Conservation (phyloP, 192 early-diverging fungal genomes). For the Cladochytrium replicatum region DNA sequence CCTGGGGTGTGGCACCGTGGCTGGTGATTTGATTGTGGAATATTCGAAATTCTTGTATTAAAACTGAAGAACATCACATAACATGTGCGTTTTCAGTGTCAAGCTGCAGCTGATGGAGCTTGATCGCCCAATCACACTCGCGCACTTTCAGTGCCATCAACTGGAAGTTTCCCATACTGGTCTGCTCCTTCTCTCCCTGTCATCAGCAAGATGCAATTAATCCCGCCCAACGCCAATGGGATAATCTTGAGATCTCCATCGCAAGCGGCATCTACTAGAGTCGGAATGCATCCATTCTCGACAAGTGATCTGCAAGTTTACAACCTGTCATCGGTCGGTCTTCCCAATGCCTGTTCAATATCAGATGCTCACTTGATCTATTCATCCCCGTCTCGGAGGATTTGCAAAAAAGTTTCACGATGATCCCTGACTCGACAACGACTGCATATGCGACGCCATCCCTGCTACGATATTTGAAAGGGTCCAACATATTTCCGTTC, state of each 20-base stretch:
- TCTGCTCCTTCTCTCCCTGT: constrained; percentile 52
- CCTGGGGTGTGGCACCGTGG: no score
- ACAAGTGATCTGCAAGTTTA: constrained; percentile 43
- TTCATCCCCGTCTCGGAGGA: constrained; percentile 68
- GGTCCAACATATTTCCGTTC: constrained; percentile 90
- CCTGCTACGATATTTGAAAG: constrained; percentile 87
- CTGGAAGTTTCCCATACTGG: constrained; percentile 55
- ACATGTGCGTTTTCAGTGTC: no score
- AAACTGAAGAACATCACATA: no score
- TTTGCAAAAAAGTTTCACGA: constrained; percentile 53
- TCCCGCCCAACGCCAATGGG: constrained; percentile 71
- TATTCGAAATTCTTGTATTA: no score
- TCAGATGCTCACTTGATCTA: constrained; percentile 85
- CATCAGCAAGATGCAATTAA: constrained; percentile 86
- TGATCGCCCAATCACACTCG: no score
- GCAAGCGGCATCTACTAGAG: constrained; percentile 73
- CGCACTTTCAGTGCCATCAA: no score
- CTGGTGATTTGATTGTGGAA: no score
- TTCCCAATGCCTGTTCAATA: constrained; percentile 33
- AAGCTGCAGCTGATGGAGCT: no score
- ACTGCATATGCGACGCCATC: constrained; percentile 61
- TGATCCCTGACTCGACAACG: not conserved
- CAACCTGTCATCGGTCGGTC: not conserved
- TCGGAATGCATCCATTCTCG: constrained; percentile 70
- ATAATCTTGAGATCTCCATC: constrained; percentile 79